Percentiles rank a stretch among this genome's conserved stretches.
Conservation (phyloP, 768 basidiomycete genomes). For the Podaxis sp. region DNA sequence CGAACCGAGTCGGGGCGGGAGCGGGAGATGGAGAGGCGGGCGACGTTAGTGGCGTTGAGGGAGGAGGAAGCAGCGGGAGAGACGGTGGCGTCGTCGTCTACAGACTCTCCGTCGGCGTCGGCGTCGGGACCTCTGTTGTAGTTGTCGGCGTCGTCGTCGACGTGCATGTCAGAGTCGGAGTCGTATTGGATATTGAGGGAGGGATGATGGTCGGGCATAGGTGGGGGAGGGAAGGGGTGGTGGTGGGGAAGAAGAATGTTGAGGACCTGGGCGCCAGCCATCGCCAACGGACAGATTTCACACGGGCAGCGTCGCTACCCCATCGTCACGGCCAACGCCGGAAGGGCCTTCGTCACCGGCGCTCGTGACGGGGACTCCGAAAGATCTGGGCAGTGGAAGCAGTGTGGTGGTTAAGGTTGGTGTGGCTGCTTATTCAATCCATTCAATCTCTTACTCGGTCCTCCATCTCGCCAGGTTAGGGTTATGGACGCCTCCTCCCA, state of each 20-base stretch:
- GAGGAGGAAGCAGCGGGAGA: constrained; percentile 32
- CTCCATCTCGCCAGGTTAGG: constrained; percentile 7
- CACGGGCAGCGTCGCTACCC: constrained; percentile 56
- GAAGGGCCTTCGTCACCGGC: constrained; percentile 56
- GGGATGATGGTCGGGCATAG: constrained; percentile 30
- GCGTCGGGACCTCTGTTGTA: constrained; percentile 49
- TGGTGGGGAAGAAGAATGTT: constrained; percentile 40
- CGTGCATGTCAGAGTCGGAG: constrained; percentile 67
- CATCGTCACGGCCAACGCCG: constrained; percentile 62
- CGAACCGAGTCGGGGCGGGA: constrained; percentile 41
- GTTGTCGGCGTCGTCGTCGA: constrained; percentile 64
- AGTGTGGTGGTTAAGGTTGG: constrained; percentile 15
- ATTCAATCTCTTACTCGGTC: constrained; percentile 9
- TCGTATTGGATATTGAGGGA: constrained; percentile 59
- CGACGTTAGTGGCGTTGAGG: constrained; percentile 29
- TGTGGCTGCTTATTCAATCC: constrained; percentile 14
- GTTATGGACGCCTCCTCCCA: constrained; percentile 40
- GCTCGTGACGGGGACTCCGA: constrained; percentile 52
- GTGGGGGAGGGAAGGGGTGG: constrained; percentile 24
- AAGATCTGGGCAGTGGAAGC: constrained; percentile 26
- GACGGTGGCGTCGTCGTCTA: constrained; percentile 50
- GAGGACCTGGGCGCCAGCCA: constrained; percentile 50
- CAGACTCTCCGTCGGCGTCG: constrained; percentile 64
- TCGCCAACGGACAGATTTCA: constrained; percentile 57
- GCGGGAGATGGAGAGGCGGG: constrained; percentile 23